Evolutionary conservation across 306 rosid species (phyloP).

Genomic region (Glycine latifolia): DNA sequence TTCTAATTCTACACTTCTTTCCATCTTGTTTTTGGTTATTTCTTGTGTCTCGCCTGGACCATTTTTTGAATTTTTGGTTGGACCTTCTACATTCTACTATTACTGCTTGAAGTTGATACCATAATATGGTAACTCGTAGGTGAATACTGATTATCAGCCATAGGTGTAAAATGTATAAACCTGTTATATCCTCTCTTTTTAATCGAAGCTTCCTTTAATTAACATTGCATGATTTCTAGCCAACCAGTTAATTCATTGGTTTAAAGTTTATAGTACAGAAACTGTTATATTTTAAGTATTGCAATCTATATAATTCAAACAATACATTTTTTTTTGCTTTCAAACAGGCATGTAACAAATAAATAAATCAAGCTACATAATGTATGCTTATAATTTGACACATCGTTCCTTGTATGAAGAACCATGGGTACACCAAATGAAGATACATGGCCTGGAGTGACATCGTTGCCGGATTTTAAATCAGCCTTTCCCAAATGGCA

Average conservation of each 20-base stretch:
- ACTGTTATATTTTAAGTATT: background rate
- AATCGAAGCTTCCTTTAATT: background rate
- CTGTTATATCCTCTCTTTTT: background rate
- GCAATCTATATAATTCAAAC: constrained; percentile 33
- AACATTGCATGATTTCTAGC: constrained; percentile 14
- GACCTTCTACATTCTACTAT: constrained; percentile 15
- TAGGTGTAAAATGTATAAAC: background rate
- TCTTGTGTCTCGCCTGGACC: background rate
- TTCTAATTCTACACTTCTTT: background rate
- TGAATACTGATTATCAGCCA: constrained; percentile 1
- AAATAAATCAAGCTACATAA: constrained; percentile 35
- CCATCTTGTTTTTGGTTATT: background rate
- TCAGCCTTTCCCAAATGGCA: constrained; percentile 96
- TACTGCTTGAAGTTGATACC: background rate
- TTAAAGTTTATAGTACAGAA: background rate
- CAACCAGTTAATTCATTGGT: constrained; percentile 14
- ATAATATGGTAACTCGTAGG: constrained; percentile 16
- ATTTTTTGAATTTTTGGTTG: constrained; percentile 17
- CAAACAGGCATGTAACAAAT: constrained; percentile 39
- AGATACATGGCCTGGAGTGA: constrained; percentile 97
- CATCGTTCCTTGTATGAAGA: constrained; percentile 63
- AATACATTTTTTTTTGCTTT: constrained; percentile 32
- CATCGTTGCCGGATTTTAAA: constrained; percentile 93
- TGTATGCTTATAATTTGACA: constrained; percentile 38
- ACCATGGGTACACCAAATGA: constrained; percentile 93